Evolutionary conservation across 1,284 basidiomycete genomes (phyloP).

Genomic region (Ustilago trichophora): DNA sequence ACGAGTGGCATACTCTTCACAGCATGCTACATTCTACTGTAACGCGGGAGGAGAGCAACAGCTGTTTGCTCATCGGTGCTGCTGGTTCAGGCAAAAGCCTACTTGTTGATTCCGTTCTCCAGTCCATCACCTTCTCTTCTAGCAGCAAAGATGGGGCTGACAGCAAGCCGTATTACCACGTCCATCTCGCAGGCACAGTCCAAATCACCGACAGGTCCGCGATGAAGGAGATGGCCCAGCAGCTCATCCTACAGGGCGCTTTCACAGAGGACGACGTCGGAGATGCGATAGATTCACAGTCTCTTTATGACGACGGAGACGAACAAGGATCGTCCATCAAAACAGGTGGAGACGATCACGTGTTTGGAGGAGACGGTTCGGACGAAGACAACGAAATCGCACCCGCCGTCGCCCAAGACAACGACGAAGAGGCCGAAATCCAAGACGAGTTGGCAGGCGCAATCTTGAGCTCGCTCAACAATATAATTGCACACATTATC

Average conservation of each 20-base stretch:
- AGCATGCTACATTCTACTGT: constrained; percentile 47
- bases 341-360: constrained; percentile 11
- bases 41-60: constrained; percentile 55
- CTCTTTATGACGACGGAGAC: constrained; percentile 12
- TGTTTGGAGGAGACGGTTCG: constrained; percentile 26
- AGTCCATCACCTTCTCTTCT: constrained; percentile 14
- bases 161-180: constrained; percentile 44
- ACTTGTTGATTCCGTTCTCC: constrained; percentile 55
- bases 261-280: constrained; percentile 41
- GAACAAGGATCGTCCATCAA: not conserved
- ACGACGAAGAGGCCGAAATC: constrained; percentile 33
- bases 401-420: not conserved
- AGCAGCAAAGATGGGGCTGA: not conserved
- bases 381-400: constrained; percentile 19
- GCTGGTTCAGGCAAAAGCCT: constrained; percentile 53
- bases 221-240: constrained; percentile 61
- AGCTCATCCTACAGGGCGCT: constrained; percentile 59
- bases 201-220: constrained; percentile 59
- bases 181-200: constrained; percentile 48
- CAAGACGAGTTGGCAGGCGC: constrained; percentile 30
- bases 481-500: constrained; percentile 56
- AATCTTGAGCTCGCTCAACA: constrained; percentile 45
- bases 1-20: constrained; percentile 50
- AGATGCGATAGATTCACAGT: constrained; percentile 7
- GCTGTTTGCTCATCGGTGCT: constrained; percentile 57